Evolutionary conservation across 306 rosid genomes (phyloP).

Genomic region (Lathyrus aphaca): DNA sequence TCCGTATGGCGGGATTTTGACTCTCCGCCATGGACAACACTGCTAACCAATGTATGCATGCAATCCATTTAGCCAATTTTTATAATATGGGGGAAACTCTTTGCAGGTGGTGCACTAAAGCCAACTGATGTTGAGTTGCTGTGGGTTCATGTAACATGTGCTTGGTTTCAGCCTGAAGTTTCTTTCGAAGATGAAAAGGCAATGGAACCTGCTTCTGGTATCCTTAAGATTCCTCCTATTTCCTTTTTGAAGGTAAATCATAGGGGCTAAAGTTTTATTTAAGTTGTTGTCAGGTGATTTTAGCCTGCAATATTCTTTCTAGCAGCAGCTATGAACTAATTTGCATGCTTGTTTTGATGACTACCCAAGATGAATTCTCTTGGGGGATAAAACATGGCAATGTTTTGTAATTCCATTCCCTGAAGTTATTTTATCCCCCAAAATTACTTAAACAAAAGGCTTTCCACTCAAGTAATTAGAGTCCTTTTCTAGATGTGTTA

Average conservation of each 20-base stretch:
- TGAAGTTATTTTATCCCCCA: neutral
- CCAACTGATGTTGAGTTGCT: constrained; percentile 79
- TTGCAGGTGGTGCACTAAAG: constrained; percentile 91
- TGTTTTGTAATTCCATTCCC: constrained; percentile 19
- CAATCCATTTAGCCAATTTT: constrained; percentile 12
- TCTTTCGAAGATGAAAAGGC: constrained; percentile 69
- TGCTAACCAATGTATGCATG: constrained; percentile 14
- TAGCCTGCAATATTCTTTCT: constrained; percentile 23
- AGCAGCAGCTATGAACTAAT: constrained; percentile 28
- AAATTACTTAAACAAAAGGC: constrained; percentile 5
- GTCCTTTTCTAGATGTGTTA: neutral
- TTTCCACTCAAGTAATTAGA: constrained; percentile 6
- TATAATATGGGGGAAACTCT: constrained; percentile 27
- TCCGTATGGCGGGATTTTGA: no score
- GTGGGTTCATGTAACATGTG: constrained; percentile 94
- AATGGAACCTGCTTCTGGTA: constrained; percentile 96
- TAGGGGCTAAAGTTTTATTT: constrained; percentile 26
- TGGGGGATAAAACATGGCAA: neutral
- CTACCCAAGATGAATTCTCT: constrained; percentile 21
- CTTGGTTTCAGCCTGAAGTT: constrained; percentile 93
- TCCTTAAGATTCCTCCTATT: constrained; percentile 68
- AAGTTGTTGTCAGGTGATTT: constrained; percentile 30
- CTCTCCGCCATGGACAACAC: no score
- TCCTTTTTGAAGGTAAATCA: constrained; percentile 72
- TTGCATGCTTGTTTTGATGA: constrained; percentile 15